Evolutionary conservation across 306 rosid species (phyloP).

Genomic region (Astragalus glycyphyllos): DNA sequence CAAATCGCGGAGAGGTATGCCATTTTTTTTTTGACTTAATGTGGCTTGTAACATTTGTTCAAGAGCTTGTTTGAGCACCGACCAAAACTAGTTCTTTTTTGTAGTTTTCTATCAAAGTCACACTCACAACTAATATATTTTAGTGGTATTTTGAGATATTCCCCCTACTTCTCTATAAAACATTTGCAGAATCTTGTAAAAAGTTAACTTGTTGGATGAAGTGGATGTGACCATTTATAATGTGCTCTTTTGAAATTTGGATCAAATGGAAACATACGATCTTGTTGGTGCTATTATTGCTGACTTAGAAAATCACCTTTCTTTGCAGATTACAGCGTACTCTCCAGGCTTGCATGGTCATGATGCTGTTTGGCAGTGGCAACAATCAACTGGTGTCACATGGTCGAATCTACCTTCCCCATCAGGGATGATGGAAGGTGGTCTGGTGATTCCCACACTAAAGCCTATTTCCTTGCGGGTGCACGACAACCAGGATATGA

Average conservation of each 20-base stretch:
- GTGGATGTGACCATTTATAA: not conserved
- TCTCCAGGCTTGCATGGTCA: slow-evolving; percentile 94
- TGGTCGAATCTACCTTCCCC: slow-evolving; percentile 99
- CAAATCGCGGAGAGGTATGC: slow-evolving; percentile 96
- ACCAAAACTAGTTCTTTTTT: slow-evolving; percentile 24
- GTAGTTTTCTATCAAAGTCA: slow-evolving; percentile 25
- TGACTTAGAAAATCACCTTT: slow-evolving; percentile 22
- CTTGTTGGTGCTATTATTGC: slow-evolving; percentile 17
- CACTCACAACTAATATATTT: slow-evolving; percentile 12
- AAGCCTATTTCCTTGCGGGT: slow-evolving; percentile 75
- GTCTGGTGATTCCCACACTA: slow-evolving; percentile 78
- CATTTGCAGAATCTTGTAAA: not conserved
- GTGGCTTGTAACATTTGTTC: slow-evolving; percentile 2
- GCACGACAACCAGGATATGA: slow-evolving; percentile 69
- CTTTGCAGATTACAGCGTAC: slow-evolving; percentile 87
- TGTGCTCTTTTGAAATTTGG: slow-evolving; percentile 11
- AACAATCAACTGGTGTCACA: slow-evolving; percentile 78
- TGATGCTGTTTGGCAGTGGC: slow-evolving; percentile 96
- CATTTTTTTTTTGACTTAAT: slow-evolving; percentile 42
- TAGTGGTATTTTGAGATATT: slow-evolving; percentile 10
- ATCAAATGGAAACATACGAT: slow-evolving; percentile 17
- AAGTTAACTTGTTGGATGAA: slow-evolving; percentile 13
- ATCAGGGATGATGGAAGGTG: slow-evolving; percentile 91
- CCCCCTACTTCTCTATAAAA: slow-evolving; percentile 12
- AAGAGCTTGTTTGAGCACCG: slow-evolving; percentile 32